These are phyloP conservation scores for Eucalyptus erythrocorys DNA, from an alignment of 345 rosid genomes.

Conservation along the genomic window DNA sequence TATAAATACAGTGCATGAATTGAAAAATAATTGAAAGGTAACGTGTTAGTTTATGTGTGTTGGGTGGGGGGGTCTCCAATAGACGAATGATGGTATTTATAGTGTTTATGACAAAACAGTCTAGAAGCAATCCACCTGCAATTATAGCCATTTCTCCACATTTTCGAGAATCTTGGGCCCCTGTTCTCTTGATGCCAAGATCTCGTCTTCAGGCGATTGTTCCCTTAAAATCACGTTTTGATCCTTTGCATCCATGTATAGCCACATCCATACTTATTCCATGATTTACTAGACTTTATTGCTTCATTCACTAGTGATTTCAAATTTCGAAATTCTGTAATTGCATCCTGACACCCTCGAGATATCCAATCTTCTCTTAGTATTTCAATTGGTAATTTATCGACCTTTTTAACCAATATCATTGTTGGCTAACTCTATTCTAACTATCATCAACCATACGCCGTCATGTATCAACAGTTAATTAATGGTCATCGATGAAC, in stretches of 20 bases:
- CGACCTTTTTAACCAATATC: background rate
- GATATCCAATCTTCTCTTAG: background rate
- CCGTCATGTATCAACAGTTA: fast-evolving
- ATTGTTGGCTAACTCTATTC: background rate
- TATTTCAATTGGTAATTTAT: background rate
- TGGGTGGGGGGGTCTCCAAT: no score
- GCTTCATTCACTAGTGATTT: background rate
- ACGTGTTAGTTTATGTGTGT: background rate
- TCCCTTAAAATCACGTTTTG: background rate
- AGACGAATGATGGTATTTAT: background rate
- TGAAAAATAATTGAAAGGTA: background rate
- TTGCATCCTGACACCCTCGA: background rate
- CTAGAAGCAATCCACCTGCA: background rate
- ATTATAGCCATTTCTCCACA: background rate
- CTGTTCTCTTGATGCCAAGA: background rate
- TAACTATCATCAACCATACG: background rate
- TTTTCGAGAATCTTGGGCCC: background rate
- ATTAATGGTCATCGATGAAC: background rate
- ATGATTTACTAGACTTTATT: background rate
- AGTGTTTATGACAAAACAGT: background rate
- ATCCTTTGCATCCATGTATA: background rate
- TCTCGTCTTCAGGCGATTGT: background rate
- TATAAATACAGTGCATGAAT: background rate
- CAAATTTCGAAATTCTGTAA: no score
- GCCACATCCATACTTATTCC: background rate